Percentiles rank a stretch among this genome's conserved stretches.
These are phyloP conservation scores for Rugiboletus extremiorientalis DNA, from an alignment of 1,284 basidiomycete genomes.

Conservation along the genomic window DNA sequence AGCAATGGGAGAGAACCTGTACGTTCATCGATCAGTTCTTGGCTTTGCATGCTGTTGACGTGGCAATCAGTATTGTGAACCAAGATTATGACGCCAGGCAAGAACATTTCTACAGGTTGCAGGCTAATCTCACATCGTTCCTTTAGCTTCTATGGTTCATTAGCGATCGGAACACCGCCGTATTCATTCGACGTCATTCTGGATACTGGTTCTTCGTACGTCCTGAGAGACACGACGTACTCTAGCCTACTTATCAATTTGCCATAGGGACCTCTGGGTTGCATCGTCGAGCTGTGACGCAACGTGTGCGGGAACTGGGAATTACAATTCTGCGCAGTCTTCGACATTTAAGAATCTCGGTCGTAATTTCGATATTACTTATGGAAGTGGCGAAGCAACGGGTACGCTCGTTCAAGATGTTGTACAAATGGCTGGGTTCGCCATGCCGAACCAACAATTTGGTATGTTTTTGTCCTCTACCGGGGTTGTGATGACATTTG, in stretches of 20 bases:
- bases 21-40: not conserved
- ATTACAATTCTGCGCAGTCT: constrained; percentile 27
- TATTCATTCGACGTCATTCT: constrained; percentile 32
- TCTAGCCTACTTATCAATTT: not conserved
- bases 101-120: not conserved
- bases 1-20: constrained; percentile 23
- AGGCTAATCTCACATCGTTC: not conserved
- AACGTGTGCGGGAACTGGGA: constrained; percentile 25
- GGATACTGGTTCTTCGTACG: constrained; percentile 47
- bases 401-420: constrained; percentile 52
- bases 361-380: constrained; percentile 48
- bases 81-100: constrained; percentile 24
- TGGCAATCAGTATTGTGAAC: constrained; percentile 23
- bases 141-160: constrained; percentile 28
- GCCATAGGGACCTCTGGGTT: constrained; percentile 49
- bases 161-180: constrained; percentile 33
- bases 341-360: constrained; percentile 29
- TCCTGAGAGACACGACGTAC: constrained; percentile 14
- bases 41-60: not conserved
- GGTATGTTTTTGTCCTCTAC: constrained; percentile 19
- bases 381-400: constrained; percentile 53
- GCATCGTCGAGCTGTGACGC: constrained; percentile 20
- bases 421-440: constrained; percentile 52
- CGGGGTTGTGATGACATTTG: not conserved
- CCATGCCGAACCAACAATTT: constrained; percentile 43